These are phyloP conservation scores for Cladorrhinum sp. DNA, from an alignment of 2,329 filamentous ascomycete genomes.

Conservation along the genomic window DNA sequence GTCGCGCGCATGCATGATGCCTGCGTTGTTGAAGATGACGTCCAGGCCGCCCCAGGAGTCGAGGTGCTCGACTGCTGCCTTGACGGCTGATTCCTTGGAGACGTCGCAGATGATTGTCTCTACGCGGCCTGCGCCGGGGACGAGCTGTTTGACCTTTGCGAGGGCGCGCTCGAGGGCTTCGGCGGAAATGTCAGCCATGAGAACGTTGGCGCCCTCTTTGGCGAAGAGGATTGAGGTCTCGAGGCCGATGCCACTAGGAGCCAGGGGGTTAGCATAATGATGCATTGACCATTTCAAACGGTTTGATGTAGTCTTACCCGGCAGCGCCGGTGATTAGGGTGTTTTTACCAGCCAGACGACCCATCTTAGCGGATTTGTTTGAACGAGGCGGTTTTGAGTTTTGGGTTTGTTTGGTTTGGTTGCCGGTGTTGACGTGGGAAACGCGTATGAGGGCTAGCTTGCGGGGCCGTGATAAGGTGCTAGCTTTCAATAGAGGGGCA, in stretches of 20 bases:
- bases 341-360: constrained; percentile 59
- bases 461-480: not conserved
- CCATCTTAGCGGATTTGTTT: constrained; percentile 26
- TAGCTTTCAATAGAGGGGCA: not conserved
- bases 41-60: constrained; percentile 87
- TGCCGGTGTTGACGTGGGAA: not conserved
- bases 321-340: constrained; percentile 79
- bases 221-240: constrained; percentile 89
- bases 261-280: constrained; percentile 14
- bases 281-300: constrained; percentile 24
- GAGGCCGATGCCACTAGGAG: constrained; percentile 77
- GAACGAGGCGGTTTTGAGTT: not conserved
- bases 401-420: not conserved
- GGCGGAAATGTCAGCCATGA: constrained; percentile 82
- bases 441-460: not conserved
- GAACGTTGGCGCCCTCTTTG: constrained; percentile 79
- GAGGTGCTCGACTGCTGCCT: constrained; percentile 69
- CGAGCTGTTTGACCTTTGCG: constrained; percentile 70
- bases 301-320: constrained; percentile 61
- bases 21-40: constrained; percentile 95
- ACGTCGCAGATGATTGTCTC: constrained; percentile 71
- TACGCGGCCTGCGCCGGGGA: constrained; percentile 58
- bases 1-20: constrained; percentile 88
- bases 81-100: constrained; percentile 76
- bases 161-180: constrained; percentile 71